phyloP scores from a whole-genome alignment of 2,329 filamentous ascomycete species.

The Plectosphaerella cucumerina region DNA sequence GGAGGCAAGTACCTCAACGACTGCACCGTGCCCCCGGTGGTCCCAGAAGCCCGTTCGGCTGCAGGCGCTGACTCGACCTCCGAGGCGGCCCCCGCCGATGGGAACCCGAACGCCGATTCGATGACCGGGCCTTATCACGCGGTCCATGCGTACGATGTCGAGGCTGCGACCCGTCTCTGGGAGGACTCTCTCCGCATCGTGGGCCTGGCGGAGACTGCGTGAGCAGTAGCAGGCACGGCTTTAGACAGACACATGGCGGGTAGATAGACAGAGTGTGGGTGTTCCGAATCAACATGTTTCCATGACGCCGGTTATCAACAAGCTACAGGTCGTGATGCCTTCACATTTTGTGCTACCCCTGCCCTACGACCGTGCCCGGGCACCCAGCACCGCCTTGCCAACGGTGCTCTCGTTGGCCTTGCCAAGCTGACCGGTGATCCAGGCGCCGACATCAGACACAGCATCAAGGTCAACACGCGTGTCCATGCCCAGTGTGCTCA shows the following conservation, averaged over 20 bases:
- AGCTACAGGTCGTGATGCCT: not conserved
- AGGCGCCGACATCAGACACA: constrained; percentile 64
- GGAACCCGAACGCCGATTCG: no score
- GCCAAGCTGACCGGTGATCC: constrained; percentile 64
- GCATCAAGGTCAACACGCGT: constrained; percentile 69
- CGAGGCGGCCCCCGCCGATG: not conserved
- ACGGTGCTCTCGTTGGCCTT: constrained; percentile 61
- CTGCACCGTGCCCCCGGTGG: constrained; percentile 2
- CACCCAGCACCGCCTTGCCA: constrained; percentile 60
- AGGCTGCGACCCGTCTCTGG: not conserved
- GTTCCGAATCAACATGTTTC: not conserved
- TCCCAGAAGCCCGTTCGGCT: not conserved
- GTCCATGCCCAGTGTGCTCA: constrained; percentile 68
- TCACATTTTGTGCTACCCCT: not conserved
- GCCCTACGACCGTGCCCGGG: constrained; percentile 23
- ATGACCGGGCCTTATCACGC: not conserved
- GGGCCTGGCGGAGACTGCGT: not conserved
- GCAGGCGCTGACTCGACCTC: no score
- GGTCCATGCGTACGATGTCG: not conserved
- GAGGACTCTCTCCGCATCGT: constrained; percentile 2
- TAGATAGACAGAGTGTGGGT: not conserved
- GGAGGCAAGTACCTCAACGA: constrained; percentile 30
- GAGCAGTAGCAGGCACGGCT: no score
- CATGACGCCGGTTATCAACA: not conserved
- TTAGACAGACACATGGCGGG: no score